phyloP scores from a whole-genome alignment of 805 yeast species.

The Nakazawaea siamensis region DNA sequence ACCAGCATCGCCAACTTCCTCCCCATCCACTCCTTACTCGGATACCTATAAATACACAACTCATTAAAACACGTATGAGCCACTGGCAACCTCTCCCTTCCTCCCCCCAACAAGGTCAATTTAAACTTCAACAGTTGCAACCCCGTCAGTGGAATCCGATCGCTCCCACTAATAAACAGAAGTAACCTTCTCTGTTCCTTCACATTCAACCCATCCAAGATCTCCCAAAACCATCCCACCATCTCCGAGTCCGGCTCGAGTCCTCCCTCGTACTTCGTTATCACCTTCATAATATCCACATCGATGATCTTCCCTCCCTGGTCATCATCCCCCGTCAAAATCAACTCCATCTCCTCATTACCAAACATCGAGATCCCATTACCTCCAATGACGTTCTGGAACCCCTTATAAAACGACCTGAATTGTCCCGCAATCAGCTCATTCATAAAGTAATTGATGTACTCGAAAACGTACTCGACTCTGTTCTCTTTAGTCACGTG shows the following conservation, averaged over 20 bases:
- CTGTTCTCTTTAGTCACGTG: constrained; percentile 55
- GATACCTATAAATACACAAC: constrained; percentile 65
- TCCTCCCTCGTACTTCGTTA: constrained; percentile 73
- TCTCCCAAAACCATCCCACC: constrained; percentile 85
- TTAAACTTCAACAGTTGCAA: constrained; percentile 66
- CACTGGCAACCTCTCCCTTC: constrained; percentile 54
- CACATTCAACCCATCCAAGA: constrained; percentile 37
- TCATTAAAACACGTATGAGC: constrained; percentile 97
- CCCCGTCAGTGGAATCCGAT: constrained; percentile 90
- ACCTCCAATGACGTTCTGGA: constrained; percentile 68
- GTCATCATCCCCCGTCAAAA: constrained; percentile 52
- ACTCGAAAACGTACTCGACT: constrained; percentile 50
- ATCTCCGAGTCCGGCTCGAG: constrained; percentile 28
- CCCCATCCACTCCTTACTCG: constrained; percentile 41
- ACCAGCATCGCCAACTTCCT: constrained; percentile 62
- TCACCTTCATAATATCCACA: constrained; percentile 52
- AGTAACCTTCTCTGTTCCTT: constrained; percentile 54
- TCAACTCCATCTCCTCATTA: constrained; percentile 72
- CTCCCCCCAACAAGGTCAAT: constrained; percentile 41
- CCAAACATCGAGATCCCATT: constrained; percentile 73
- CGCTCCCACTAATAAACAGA: constrained; percentile 83
- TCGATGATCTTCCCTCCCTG: constrained; percentile 42
- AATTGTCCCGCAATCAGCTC: constrained; percentile 46
- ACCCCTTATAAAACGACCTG: constrained; percentile 59
- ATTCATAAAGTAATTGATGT: constrained; percentile 53